Evolutionary conservation across 2,329 filamentous ascomycete species (phyloP).

Genomic region (Stemphylium lycopersici): DNA sequence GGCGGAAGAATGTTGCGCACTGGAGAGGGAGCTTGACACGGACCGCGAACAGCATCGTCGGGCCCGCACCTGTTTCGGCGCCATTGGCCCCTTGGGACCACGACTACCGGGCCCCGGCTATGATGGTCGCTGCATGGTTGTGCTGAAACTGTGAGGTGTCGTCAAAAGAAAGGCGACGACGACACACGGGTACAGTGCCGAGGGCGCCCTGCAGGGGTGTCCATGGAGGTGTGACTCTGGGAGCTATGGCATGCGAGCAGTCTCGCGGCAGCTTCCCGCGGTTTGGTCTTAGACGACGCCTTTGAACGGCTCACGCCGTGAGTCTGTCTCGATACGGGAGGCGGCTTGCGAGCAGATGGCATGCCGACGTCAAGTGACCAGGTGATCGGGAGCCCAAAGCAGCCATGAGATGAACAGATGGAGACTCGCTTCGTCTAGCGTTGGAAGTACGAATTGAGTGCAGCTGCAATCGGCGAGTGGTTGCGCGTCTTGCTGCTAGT

Average conservation of each 20-base stretch:
- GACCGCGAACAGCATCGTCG: conserved; percentile 1
- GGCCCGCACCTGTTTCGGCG: conserved; percentile 6
- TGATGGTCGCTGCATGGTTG: neutral
- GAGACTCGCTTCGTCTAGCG: neutral
- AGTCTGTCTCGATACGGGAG: neutral
- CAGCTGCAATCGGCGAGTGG: neutral
- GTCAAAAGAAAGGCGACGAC: conserved; percentile 2
- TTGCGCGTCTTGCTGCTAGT: neutral
- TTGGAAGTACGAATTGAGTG: neutral
- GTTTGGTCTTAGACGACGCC: too few relatives aligned
- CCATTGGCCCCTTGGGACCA: neutral
- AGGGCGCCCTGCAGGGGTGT: neutral
- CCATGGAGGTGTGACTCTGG: neutral
- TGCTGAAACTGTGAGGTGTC: conserved; percentile 3
- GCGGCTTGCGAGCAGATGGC: neutral
- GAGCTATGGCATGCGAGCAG: neutral
- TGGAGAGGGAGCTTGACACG: conserved; percentile 12
- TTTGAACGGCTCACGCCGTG: too few relatives aligned
- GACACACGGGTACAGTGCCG: neutral
- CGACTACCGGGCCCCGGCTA: conserved; percentile 1
- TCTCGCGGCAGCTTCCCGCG: too few relatives aligned
- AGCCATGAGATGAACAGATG: conserved; percentile 1
- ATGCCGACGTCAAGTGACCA: neutral
- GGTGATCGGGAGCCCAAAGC: conserved; percentile 12
- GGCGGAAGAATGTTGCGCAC: conserved; percentile 17